Evolutionary conservation across 169 alveolate genomes (phyloP).

Genomic region (Plasmodium cynomolgi): DNA sequence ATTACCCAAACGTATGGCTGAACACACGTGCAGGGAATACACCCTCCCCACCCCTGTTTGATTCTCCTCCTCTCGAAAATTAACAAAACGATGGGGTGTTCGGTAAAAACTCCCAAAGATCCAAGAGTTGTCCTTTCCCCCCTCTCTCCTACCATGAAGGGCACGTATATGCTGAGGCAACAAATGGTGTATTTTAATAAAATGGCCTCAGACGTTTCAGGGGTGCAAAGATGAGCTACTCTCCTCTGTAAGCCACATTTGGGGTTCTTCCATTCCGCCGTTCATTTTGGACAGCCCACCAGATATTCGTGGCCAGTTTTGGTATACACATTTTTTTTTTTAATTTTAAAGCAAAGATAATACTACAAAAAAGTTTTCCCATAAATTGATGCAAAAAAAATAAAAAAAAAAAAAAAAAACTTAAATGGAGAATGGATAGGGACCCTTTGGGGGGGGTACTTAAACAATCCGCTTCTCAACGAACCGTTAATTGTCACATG

Average conservation of each 20-base stretch:
- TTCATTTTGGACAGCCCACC: background rate
- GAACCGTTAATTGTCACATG: too few relatives aligned
- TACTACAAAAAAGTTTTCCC: background rate
- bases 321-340: background rate
- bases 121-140: background rate
- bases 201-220: background rate
- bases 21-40: background rate
- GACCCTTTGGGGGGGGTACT: too few relatives aligned
- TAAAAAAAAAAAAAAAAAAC: background rate
- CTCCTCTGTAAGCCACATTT: background rate
- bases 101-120: background rate
- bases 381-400: background rate
- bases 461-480: too few relatives aligned
- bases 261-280: background rate
- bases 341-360: background rate
- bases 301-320: background rate
- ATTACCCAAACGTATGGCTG: background rate
- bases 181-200: too few relatives aligned
- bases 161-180: background rate
- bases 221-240: background rate
- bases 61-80: background rate
- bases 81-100: background rate
- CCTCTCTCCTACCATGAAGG: background rate
- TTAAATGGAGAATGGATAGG: too few relatives aligned
- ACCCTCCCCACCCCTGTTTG: background rate